Evolutionary conservation across 345 rosid genomes (phyloP).

Genomic region (Salix exigua): DNA sequence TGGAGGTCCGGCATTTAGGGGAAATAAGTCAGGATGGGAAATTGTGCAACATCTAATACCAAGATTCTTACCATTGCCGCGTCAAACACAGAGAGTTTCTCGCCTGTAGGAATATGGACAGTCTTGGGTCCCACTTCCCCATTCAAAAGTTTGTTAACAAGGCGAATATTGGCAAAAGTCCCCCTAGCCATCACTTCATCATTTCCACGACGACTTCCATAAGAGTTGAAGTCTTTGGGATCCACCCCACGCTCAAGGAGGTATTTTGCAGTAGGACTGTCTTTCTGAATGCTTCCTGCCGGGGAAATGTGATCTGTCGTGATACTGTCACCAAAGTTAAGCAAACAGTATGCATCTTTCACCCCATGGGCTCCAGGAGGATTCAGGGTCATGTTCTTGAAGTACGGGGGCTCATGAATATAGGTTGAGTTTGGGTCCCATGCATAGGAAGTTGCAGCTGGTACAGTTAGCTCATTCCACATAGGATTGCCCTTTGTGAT

Average conservation of each 20-base stretch:
- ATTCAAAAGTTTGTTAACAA: conserved; percentile 93
- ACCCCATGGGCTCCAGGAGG: conserved; percentile 90
- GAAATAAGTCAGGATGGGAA: neutral
- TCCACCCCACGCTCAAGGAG: conserved; percentile 76
- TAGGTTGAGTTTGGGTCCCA: conserved; percentile 94
- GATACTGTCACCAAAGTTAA: conserved; percentile 94
- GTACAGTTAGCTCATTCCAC: conserved; percentile 83
- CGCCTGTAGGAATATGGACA: conserved; percentile 85
- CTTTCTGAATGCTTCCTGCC: conserved; percentile 95
- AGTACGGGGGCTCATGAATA: conserved; percentile 97
- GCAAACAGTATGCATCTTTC: conserved; percentile 90
- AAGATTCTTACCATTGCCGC: conserved; percentile 72
- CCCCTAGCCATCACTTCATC: conserved; percentile 98
- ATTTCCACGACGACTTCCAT: conserved; percentile 98
- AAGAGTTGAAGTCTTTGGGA: conserved; percentile 84
- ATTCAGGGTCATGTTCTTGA: conserved; percentile 83
- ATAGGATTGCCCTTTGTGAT: conserved; percentile 92
- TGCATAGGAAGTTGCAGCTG: conserved; percentile 50
- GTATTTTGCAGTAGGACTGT: conserved; percentile 88
- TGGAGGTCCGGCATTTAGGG: too few species aligned
- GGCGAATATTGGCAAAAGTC: conserved; percentile 91
- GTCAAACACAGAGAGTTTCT: conserved; percentile 88
- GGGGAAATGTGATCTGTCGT: conserved; percentile 99
- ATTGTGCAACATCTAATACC: neutral
- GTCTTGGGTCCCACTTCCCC: conserved; percentile 98